Percentiles rank a stretch among this genome's conserved stretches.
Evolutionary conservation across 2,329 filamentous ascomycete genomes (phyloP).

Genomic region (Verticillium zaregamsianum): DNA sequence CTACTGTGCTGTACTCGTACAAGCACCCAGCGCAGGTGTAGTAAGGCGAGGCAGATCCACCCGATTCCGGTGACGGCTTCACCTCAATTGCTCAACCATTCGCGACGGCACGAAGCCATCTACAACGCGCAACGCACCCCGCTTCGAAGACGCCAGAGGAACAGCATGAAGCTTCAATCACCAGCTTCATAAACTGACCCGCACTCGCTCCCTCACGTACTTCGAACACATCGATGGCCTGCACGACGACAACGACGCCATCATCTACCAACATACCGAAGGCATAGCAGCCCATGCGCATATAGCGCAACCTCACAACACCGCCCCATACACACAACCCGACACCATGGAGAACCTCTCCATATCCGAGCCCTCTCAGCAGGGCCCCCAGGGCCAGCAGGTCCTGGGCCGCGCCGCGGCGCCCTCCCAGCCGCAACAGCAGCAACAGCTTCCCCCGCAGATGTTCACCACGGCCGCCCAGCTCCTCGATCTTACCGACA

Average conservation of each 20-base stretch:
- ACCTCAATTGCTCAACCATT: background rate
- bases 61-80: background rate
- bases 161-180: background rate
- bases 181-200: background rate
- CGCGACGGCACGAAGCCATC: background rate
- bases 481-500: conserved; percentile 92
- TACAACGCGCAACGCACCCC: background rate
- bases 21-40: background rate
- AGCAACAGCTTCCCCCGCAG: conserved; percentile 71
- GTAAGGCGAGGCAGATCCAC: background rate
- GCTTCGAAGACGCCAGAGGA: background rate
- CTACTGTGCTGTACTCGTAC: background rate
- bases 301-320: background rate
- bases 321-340: conserved; percentile 6
- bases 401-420: conserved; percentile 24
- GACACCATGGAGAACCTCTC: conserved; percentile 49
- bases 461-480: conserved; percentile 99
- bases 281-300: background rate
- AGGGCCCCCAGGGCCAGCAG: conserved; percentile 28
- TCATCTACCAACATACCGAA: background rate
- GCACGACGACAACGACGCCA: background rate
- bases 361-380: conserved; percentile 35
- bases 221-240: background rate
- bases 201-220: background rate
- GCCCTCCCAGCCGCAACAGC: conserved; percentile 41